Base-by-base conservation (phyloP, 2,329 filamentous ascomycete genomes). In the Knufia petricola region DNA sequence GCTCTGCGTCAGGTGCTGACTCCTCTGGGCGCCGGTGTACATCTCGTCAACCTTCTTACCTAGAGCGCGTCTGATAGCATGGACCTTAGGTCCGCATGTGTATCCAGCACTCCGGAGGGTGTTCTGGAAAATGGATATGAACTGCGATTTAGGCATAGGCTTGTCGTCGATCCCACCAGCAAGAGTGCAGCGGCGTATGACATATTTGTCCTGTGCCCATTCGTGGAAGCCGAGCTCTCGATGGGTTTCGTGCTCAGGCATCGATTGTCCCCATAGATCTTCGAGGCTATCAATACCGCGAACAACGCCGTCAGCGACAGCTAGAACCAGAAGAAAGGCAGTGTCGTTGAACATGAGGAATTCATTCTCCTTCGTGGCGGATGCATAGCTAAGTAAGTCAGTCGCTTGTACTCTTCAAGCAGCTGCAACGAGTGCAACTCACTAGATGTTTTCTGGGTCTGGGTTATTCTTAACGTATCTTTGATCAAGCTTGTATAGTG, bases 401-500 rank as follows among this genome's bases (percentile, higher is more conserved):
- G n/a, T n/a, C n/a, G n/a, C n/a, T n/a, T n/a, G n/a, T n/a, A n/a
- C n/a, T n/a, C n/a, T n/a, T n/a, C n/a, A n/a, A n/a, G n/a, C n/a
- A n/a, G n/a, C n/a, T n/a, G n/a, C n/a, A n/a, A n/a, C n/a, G n/a
- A n/a, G n/a, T n/a, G n/a, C n/a, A n/a, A n/a, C n/a, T n/a, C n/a
- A n/a, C n/a, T n/a, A n/a, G 17, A 41, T 51, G 46, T n/a, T 38
- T 8, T 38, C 34, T 6, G 34, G 34, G 34, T 38, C 12, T 15
- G 7, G 12, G 34, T 38, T 38, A 15, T 38, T 38, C 17, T 38
- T 38, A 6, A 38, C 34, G 15, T n/a, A 38, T 19, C 34, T n/a
- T 39, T 55, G 38, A 26, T 50, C 41, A 23, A 53, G 8, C 49
- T 50, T 55, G 41, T 52, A 52, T 26, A 55, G n/a, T n/a, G n/a